Conservation (phyloP, 805 yeast species). For the Teunomyces barrocoloradensis region DNA sequence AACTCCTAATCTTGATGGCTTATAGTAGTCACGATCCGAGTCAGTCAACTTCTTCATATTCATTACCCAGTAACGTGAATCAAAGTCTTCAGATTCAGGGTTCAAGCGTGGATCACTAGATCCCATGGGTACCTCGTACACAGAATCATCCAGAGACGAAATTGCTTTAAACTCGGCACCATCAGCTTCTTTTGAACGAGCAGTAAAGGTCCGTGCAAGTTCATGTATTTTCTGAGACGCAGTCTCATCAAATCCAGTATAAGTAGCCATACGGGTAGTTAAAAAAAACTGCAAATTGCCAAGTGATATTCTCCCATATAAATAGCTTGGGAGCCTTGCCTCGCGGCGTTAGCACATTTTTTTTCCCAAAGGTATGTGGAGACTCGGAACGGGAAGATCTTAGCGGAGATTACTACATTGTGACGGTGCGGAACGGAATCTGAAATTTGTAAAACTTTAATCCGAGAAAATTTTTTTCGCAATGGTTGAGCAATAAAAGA, state of each 20-base stretch:
- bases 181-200: slow-evolving; percentile 5
- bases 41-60: slow-evolving; percentile 10
- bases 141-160: slow-evolving; percentile 1
- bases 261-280: not conserved
- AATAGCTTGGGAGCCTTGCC: not conserved
- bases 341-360: not conserved
- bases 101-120: slow-evolving; percentile 10
- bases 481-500: not conserved
- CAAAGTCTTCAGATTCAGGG: slow-evolving; percentile 11
- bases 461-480: not conserved
- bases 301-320: not conserved
- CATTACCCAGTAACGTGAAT: slow-evolving; percentile 12
- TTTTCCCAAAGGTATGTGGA: not conserved
- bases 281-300: not conserved
- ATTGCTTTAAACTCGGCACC: not conserved
- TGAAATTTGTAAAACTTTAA: not conserved
- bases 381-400: not conserved
- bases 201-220: slow-evolving; percentile 5
- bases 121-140: not conserved
- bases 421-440: not conserved
- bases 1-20: slow-evolving; percentile 14
- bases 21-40: slow-evolving; percentile 12
- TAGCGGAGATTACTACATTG: not conserved
- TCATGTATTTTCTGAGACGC: slow-evolving; percentile 6
- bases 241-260: slow-evolving; percentile 3